Base-by-base conservation (phyloP, 495 filamentous ascomycete genomes). In the Penicillium chermesinum region DNA sequence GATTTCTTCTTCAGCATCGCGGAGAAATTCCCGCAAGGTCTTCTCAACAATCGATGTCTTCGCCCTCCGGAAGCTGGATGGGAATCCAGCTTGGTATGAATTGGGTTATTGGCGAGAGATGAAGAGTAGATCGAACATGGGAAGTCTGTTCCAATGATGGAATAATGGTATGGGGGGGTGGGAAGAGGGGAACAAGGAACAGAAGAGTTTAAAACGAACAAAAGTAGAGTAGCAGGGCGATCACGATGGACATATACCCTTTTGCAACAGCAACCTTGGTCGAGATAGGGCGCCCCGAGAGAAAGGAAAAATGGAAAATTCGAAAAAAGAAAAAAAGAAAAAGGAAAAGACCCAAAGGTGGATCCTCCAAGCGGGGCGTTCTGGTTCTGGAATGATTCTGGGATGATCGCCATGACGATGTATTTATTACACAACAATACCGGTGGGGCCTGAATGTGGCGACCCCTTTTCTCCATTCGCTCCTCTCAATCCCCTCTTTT, bases 1-100 rank as follows among this genome's bases (percentile, higher is more conserved):
- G 67, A 56, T 63, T 69, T 75, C 65, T 71, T 73, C 52, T 64
- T 75, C 58, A 72, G 72, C 74, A 77, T 77, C 51, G 72, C 72
- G 72, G 61, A 60, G 27, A 68, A 56, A 43, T 57, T 66, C 46
- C 57, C 65, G 49, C 61, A 60, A 47, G 53, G 55, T 35, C 50
- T 55, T 52, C 57, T 49, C 21, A 55, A 54, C 53, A 50, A 38
- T 27, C 52, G 58, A 55, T 57, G 57, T 60, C 54, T 63, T 51
- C 56, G 46, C 7, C 55, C 49, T 54, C 54, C 49, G 44, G 32
- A 35, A 48, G 54, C 34, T 48, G 40, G 50, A 55, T 46, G 48
- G 39, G 53, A 21, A 30, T 60, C 59, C 59, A 63, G 57, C 21
- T 40, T 63, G 51, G 53, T 39, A 36, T 40, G 47, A 21, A 49